Conservation (phyloP, 164 flowering plant species). For the Chimonanthus salicifolius region DNA sequence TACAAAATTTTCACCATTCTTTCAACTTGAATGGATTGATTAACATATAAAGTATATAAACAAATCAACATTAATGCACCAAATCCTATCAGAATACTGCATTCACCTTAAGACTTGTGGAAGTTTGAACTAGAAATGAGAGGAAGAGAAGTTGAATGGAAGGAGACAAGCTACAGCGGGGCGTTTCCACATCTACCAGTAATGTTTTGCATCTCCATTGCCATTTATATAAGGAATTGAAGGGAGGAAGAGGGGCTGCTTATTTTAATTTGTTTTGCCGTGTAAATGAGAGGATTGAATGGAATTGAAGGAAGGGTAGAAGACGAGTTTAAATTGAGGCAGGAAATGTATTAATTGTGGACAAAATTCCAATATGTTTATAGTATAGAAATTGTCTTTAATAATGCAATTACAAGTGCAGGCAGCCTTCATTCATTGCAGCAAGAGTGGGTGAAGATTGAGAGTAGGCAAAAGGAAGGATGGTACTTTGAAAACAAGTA, state of each 20-base stretch:
- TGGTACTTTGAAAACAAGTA: too few relatives aligned
- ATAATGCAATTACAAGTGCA: constrained; percentile 49
- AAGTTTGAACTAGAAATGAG: constrained; percentile 16
- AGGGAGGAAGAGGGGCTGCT: constrained; percentile 29
- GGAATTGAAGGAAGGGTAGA: constrained; percentile 57
- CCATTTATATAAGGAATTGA: constrained; percentile 49
- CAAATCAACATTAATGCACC: too few relatives aligned
- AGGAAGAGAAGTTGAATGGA: constrained; percentile 11
- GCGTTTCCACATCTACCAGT: not conserved
- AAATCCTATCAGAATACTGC: not conserved
- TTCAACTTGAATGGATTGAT: too few relatives aligned
- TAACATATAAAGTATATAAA: too few relatives aligned
- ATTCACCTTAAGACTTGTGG: constrained; percentile 23
- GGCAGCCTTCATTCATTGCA: constrained; percentile 46
- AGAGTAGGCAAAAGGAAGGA: too few relatives aligned
- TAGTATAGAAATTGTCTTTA: constrained; percentile 36
- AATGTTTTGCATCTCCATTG: constrained; percentile 20
- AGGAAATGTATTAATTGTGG: constrained; percentile 63
- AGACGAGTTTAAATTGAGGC: constrained; percentile 43
- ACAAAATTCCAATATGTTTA: constrained; percentile 20
- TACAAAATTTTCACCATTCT: too few relatives aligned
- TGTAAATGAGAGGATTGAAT: constrained; percentile 27
- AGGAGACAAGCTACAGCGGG: constrained; percentile 17
- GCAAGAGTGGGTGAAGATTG: not conserved
- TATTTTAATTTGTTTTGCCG: constrained; percentile 33